These are phyloP conservation scores for Porphyridium purpureum DNA, from an alignment of 23 red algal species.

Conservation along the genomic window DNA sequence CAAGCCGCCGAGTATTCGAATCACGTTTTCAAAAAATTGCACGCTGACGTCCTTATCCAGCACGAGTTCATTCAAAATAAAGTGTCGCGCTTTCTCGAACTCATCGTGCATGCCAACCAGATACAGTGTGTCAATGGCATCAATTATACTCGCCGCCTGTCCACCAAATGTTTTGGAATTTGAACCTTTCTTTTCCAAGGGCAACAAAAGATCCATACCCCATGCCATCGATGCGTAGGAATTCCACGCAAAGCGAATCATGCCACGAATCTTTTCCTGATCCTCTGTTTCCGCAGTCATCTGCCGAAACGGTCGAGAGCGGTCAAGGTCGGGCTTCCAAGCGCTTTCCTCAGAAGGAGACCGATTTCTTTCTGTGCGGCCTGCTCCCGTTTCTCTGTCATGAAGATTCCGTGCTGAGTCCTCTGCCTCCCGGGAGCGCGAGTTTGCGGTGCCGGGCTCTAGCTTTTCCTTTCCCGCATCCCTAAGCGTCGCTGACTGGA, in stretches of 20 bases:
- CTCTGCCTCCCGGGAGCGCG: no score
- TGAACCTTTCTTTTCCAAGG: conserved; percentile 6
- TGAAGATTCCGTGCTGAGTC: no score
- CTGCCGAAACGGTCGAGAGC: no score
- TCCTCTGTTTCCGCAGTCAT: no score
- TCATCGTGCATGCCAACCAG: conserved; percentile 37
- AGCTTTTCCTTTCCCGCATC: no score
- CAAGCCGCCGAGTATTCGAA: conserved; percentile 50
- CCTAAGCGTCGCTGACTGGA: no score
- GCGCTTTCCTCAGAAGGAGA: no score
- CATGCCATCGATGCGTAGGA: conserved; percentile 32
- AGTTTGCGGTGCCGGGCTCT: no score
- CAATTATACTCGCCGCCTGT: conserved; percentile 34
- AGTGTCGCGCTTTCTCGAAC: conserved; percentile 21
- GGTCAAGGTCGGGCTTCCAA: no score
- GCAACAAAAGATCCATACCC: conserved; percentile 34
- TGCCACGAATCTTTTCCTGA: conserved; percentile 2
- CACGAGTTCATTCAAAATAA: conserved; percentile 20
- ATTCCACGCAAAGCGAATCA: conserved; percentile 26
- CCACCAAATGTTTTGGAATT: conserved; percentile 29
- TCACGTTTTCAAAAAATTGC: conserved; percentile 46
- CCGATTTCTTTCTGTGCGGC: no score
- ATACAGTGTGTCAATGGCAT: conserved; percentile 50
- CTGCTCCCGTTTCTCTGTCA: no score
- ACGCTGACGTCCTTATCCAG: conserved; percentile 15